A percentile compares a stretch with the other conserved stretches of the same genome.
Evolutionary conservation across 2,329 filamentous ascomycete species (phyloP).

Genomic region (Amauroascus verrucosus): DNA sequence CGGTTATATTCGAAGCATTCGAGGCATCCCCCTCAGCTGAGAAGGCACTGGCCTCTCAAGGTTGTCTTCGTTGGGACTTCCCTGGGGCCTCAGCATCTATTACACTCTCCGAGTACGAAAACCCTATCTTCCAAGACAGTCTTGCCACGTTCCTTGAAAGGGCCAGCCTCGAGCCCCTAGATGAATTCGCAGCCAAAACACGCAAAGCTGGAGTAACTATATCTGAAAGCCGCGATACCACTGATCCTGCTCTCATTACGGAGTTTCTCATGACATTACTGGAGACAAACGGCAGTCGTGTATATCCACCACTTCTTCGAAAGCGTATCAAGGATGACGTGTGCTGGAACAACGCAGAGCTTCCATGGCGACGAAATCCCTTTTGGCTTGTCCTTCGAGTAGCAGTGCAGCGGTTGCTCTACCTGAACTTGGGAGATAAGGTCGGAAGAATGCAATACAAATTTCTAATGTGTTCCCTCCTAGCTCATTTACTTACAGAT

Average conservation of each 20-base stretch:
- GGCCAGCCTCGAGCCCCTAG: conserved; percentile 28
- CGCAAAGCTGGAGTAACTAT: conserved; percentile 32
- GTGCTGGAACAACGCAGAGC: conserved; percentile 28
- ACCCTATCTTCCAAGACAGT: conserved; percentile 20
- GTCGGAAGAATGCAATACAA: conserved; percentile 41
- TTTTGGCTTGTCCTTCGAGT: conserved; percentile 49
- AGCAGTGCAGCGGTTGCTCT: conserved; percentile 38
- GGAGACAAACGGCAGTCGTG: conserved; percentile 28
- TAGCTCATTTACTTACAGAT: conserved; percentile 29
- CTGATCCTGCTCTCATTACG: conserved; percentile 43
- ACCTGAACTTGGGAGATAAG: conserved; percentile 33
- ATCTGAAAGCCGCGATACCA: conserved; percentile 42
- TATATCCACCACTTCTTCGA: conserved; percentile 17
- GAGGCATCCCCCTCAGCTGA: conserved; percentile 38
- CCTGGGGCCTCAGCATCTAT: conserved; percentile 35
- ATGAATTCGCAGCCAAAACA: conserved; percentile 27
- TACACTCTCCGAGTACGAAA: conserved; percentile 16
- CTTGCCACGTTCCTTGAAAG: conserved; percentile 28
- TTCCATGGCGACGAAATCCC: conserved; percentile 45
- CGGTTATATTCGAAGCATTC: conserved; percentile 33
- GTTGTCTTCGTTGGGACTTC: conserved; percentile 37
- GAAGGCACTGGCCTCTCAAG: conserved; percentile 29
- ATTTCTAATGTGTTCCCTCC: conserved; percentile 41
- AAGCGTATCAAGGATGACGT: conserved; percentile 41
- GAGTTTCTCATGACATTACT: conserved; percentile 40